Base-by-base conservation (phyloP, 2,329 filamentous ascomycete genomes). In the Fusarium papillatum region DNA sequence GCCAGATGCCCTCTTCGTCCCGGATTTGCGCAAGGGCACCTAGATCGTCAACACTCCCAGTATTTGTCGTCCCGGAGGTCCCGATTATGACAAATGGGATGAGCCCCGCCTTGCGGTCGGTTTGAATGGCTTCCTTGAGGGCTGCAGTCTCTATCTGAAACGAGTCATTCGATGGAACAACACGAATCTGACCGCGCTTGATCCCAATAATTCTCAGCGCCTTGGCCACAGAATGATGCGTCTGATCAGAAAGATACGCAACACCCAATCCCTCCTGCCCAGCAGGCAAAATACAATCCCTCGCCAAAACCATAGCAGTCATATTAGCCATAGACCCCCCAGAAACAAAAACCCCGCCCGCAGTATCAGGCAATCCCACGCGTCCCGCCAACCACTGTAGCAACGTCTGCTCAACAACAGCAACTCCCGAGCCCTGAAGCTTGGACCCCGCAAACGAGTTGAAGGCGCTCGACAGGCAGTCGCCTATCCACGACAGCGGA, bases 261-360 rank as follows among this genome's bases (percentile, higher is more conserved):
- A 60, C 55, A 26, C 55, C 55, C 9, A 60, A 26, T 2, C 55
- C 55, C 16, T 60, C 55, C 22, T 39, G 34, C 24, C 55, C 55
- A 10, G 31, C 4, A 24, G 34, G 55, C 34, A 60, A 6, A 39
- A 39, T 60, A 19, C 55, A 60, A 10, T 60, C 55, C 34, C 55
- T 36, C n/a, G 55, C 55, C 34, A 60, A 22, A 13, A 60, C 55
- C 55, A 60, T 60, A n/a, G 55, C 55, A 31, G 55, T 60, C 55
- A 60, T 60, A 24, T 60, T 60, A 9, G 55, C 55, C 55, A 60
- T 60, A 6, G 55, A 60, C 4, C 55, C 55, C n/a, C 55, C 55
- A 19, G 55, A 60, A 36, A 39, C 55, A 8, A 60, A 60, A 39
- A 60, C n/a, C n/a, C 55, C 55, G 3, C 55, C 55, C n/a, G 55